phyloP scores from a whole-genome alignment of 2,329 filamentous ascomycete species.

The Scopulariopsis brevicaulis region DNA sequence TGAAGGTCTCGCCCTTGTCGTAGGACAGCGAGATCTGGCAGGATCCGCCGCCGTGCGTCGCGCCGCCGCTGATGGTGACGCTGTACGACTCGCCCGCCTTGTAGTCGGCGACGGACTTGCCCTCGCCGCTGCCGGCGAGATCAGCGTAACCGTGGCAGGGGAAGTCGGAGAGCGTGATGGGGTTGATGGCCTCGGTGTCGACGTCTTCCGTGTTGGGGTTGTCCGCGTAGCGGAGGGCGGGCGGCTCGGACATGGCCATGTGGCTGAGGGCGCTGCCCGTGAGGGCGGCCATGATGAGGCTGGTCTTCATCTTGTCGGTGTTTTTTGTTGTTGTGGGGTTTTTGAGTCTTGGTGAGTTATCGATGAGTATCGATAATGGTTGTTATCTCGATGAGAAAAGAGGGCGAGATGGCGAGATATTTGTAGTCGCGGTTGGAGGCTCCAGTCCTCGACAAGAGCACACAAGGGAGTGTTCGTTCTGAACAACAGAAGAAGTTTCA shows the following conservation, averaged over 20 bases:
- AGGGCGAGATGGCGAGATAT: background rate
- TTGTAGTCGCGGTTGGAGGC: no score
- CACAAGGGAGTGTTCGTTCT: no score
- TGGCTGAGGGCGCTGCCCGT: slow-evolving; percentile 36
- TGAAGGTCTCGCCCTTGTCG: slow-evolving; percentile 59
- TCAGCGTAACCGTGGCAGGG: slow-evolving; percentile 60
- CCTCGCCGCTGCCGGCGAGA: slow-evolving; percentile 34
- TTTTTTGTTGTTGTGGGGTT: background rate
- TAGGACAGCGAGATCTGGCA: slow-evolving; percentile 69
- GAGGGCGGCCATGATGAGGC: slow-evolving; percentile 26
- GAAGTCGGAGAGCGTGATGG: slow-evolving; percentile 57
- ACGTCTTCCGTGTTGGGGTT: slow-evolving; percentile 37
- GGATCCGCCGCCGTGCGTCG: slow-evolving; percentile 57
- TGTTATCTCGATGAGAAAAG: background rate
- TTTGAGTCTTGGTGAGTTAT: background rate
- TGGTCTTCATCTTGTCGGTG: slow-evolving; percentile 27
- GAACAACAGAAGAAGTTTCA: no score
- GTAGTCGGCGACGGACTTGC: slow-evolving; percentile 48
- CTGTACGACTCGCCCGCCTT: slow-evolving; percentile 49
- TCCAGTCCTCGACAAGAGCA: no score
- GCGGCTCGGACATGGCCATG: slow-evolving; percentile 43
- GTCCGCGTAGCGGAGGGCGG: slow-evolving; percentile 40
- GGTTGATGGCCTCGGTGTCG: slow-evolving; percentile 64
- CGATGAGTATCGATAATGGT: no score
- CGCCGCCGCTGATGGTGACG: slow-evolving; percentile 52